Conservation (phyloP, 306 rosid genomes). For the Sophora flavescens region DNA sequence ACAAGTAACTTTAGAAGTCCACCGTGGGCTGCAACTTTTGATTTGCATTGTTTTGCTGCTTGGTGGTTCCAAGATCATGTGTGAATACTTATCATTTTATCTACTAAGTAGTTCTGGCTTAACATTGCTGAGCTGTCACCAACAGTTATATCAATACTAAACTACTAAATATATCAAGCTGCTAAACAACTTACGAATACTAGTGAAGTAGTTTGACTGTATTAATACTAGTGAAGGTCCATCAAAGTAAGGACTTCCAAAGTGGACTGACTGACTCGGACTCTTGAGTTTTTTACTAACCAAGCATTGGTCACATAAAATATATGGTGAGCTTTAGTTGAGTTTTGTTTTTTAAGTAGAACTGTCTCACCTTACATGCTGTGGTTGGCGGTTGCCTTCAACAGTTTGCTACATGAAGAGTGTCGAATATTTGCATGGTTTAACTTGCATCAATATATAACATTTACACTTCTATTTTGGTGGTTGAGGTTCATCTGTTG, state of each 20-base stretch:
- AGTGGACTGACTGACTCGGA: constrained; percentile 15
- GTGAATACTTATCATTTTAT: constrained; percentile 3
- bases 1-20: constrained; percentile 1
- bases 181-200: constrained; percentile 1
- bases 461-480: constrained; percentile 11
- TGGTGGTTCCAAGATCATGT: constrained; percentile 20
- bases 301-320: constrained; percentile 5
- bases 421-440: constrained; percentile 18
- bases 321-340: constrained; percentile 13
- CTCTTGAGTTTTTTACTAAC: constrained; percentile 22
- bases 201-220: background rate
- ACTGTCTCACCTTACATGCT: constrained; percentile 10
- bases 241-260: constrained; percentile 12
- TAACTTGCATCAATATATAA: constrained; percentile 1
- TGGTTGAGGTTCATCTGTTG: constrained; percentile 27
- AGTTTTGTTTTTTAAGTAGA: constrained; percentile 16
- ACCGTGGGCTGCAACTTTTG: background rate
- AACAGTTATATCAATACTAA: constrained; percentile 13
- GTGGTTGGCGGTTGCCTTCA: constrained; percentile 32
- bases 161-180: constrained; percentile 9
- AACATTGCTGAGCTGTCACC: constrained; percentile 6
- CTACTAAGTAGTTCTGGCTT: constrained; percentile 11
- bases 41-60: constrained; percentile 26
- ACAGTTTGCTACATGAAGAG: constrained; percentile 34
- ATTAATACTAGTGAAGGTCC: constrained; percentile 18